Percentiles rank a stretch among this genome's conserved stretches.
Conservation (phyloP, 2,329 filamentous ascomycete genomes). For the Cercospora brassicicola region DNA sequence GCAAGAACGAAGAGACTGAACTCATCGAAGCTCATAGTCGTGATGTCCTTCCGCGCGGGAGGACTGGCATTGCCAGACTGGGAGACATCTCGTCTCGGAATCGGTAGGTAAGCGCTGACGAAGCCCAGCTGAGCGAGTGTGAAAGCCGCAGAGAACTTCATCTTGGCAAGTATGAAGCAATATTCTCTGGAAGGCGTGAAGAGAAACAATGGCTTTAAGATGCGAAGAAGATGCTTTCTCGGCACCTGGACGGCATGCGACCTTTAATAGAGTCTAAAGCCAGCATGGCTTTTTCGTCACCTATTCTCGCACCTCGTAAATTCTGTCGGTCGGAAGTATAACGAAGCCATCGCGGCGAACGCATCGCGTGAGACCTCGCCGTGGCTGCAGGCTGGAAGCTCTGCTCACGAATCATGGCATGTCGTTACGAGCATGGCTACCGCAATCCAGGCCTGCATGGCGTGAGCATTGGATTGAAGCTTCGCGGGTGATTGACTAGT, state of each 20-base stretch:
- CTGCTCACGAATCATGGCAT: not conserved
- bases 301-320: not conserved
- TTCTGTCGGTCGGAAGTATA: conserved; percentile 3
- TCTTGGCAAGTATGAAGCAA: conserved; percentile 2
- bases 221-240: not conserved
- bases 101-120: conserved; percentile 7
- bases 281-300: not conserved
- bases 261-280: not conserved
- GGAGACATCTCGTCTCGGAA: conserved; percentile 7
- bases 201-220: not conserved
- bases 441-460: not conserved
- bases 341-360: conserved; percentile 1
- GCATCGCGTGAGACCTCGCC: not conserved
- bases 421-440: not conserved
- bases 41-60: conserved; percentile 11
- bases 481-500: not conserved
- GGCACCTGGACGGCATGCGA: not conserved
- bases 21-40: conserved; percentile 11
- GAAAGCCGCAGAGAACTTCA: conserved; percentile 4
- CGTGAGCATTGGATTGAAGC: not conserved
- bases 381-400: conserved; percentile 5
- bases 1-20: conserved; percentile 24
- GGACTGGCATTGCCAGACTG: conserved; percentile 1
- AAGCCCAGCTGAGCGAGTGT: conserved; percentile 5
- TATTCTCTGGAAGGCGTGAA: not conserved